Evolutionary conservation across 148 eudicot species (phyloP), one percentile per base, ranked within the genome.

Genomic region (Dysphania ambrosioides): DNA sequence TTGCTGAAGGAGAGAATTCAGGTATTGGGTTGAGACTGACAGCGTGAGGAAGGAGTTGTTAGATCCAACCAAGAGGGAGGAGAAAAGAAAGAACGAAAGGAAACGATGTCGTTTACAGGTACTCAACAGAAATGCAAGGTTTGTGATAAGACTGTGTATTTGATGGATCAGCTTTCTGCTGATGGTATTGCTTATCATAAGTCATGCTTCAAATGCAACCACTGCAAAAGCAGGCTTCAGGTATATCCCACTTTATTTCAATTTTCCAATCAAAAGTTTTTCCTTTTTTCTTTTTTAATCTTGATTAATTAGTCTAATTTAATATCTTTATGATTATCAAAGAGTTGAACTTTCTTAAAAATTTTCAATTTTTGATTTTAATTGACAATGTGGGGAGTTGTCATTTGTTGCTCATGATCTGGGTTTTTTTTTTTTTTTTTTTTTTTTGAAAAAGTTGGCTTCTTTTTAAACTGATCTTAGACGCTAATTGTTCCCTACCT

Each of bases 121-220:
- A 93, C 97, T 21, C 81, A 78, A 29, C 87, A 93, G 71, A 90
- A 90, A 81, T 93, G 97, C 88, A 93, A 88, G 89, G 97, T 86
- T 41, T 93, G 97, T 59, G 91, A 85, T 69, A 93, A 93, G 87
- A 93, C 97, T 4, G 97, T 93, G 58, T 93, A 93, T 75, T 76
- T 88, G 26, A 86, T 93, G 73, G 97, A 93, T 85, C 83, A 84
- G 49, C 77, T 90, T 55, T 87, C 96, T 63, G 97, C 95, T 38
- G 97, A 93, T 85, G 96, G 96, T 49, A 55, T 80, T 68, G 38
- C 82, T 79, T 93, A 79, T 82, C 97, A 93, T 38, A 93, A 90
- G 70, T 83, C 96, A 44, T 93, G 97, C 85, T 93, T 93, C 85
- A 93, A 85, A 87, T 93, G 97, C 77, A 77, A 79, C 75, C 96